phyloP scores from a whole-genome alignment of 2,329 filamentous ascomycete species.

The Claviceps paspali region DNA sequence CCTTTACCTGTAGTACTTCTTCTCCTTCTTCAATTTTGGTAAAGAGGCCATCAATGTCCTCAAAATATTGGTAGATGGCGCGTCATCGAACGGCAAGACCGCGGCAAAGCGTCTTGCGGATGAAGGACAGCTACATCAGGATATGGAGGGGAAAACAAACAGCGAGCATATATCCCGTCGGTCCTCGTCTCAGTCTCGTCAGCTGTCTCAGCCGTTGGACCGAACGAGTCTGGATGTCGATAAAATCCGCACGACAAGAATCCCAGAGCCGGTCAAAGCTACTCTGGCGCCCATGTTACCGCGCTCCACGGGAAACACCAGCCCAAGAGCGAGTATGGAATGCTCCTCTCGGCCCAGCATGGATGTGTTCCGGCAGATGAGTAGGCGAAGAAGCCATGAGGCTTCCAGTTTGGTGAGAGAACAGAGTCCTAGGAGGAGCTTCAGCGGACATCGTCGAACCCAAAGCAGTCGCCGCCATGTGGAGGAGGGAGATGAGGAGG shows the following conservation, averaged over 20 bases:
- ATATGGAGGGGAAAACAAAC: background rate
- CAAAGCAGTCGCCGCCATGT: conserved; percentile 32
- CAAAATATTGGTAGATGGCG: conserved; percentile 54
- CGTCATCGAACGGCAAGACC: conserved; percentile 26
- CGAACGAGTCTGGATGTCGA: conserved; percentile 12
- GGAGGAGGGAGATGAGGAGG: conserved; percentile 28
- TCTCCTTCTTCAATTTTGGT: conserved; percentile 82
- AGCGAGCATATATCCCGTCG: conserved; percentile 1
- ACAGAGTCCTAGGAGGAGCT: conserved; percentile 40
- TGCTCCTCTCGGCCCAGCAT: conserved; percentile 33
- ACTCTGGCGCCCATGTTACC: conserved; percentile 41
- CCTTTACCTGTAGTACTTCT: conserved; percentile 57
- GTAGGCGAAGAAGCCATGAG: conserved; percentile 39
- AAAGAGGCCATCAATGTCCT: conserved; percentile 71
- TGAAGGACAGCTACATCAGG: conserved; percentile 6
- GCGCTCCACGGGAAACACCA: conserved; percentile 26
- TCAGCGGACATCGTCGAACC: conserved; percentile 42
- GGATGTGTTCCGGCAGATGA: conserved; percentile 33
- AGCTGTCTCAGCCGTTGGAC: conserved; percentile 7
- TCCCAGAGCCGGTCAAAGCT: conserved; percentile 44
- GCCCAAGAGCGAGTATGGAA: conserved; percentile 41
- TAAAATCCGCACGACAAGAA: conserved; percentile 22
- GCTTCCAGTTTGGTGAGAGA: conserved; percentile 27
- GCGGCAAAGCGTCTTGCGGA: conserved; percentile 10
- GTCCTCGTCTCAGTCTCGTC: background rate